A percentile compares a stretch with the other conserved stretches of the same genome.
phyloP scores from a whole-genome alignment of 2,329 filamentous ascomycete species.

The Xylariomycetidae sp. region DNA sequence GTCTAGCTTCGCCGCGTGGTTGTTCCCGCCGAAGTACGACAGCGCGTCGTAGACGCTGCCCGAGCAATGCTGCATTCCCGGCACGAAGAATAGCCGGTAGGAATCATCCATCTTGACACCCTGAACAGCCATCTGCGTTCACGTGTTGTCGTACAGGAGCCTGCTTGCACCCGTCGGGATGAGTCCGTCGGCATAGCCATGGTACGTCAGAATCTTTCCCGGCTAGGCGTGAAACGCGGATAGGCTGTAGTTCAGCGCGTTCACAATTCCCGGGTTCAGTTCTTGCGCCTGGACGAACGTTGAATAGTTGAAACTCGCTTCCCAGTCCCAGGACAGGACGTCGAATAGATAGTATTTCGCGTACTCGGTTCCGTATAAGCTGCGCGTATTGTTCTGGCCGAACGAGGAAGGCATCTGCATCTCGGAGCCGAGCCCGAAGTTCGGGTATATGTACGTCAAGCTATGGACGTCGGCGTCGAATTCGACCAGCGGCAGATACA shows the following conservation, averaged over 20 bases:
- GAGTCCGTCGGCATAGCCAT: conserved; percentile 23
- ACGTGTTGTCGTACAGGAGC: too few species aligned
- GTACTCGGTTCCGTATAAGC: conserved; percentile 6
- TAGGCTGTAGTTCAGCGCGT: conserved; percentile 14
- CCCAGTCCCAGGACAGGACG: conserved; percentile 7
- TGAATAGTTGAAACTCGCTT: conserved; percentile 5
- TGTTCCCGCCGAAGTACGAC: too few species aligned
- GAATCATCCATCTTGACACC: conserved; percentile 35
- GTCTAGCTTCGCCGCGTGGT: too few species aligned
- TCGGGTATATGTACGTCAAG: conserved; percentile 2
- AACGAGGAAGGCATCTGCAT: conserved; percentile 3
- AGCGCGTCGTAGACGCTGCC: too few species aligned
- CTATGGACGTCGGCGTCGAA: neutral
- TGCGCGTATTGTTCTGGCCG: conserved; percentile 1
- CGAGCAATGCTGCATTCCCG: conserved; percentile 42
- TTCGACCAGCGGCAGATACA: conserved; percentile 26
- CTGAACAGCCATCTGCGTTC: too few species aligned
- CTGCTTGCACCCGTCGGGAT: conserved; percentile 14
- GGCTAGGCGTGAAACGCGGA: conserved; percentile 15
- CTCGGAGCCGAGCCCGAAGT: conserved; percentile 3
- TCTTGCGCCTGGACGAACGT: conserved; percentile 3
- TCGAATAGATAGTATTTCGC: conserved; percentile 4
- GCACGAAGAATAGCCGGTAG: conserved; percentile 42
- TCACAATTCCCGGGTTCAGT: conserved; percentile 6
- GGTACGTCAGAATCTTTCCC: conserved; percentile 27